phyloP scores from a whole-genome alignment of 768 basidiomycete species.

The Tulasnella sp. region DNA sequence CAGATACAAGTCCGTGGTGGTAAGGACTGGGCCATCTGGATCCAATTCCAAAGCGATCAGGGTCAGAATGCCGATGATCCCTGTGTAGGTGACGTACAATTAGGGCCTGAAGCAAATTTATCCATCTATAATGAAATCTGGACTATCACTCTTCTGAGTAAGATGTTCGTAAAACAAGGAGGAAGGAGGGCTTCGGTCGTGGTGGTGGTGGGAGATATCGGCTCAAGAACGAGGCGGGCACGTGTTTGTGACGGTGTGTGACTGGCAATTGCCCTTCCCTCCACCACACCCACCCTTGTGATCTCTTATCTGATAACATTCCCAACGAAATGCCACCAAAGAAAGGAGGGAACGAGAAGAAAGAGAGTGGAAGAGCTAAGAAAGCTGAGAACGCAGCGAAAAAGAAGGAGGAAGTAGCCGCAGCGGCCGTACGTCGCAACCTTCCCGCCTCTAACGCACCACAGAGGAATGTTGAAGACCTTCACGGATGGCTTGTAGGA shows the following conservation, averaged over 20 bases:
- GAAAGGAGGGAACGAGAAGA: constrained; percentile 81
- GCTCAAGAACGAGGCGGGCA: not conserved
- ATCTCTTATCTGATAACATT: not conserved
- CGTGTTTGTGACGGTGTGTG: not conserved
- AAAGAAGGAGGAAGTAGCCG: constrained; percentile 56
- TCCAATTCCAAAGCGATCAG: not conserved
- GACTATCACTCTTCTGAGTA: not conserved
- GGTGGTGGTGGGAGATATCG: constrained; percentile 10
- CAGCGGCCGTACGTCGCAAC: constrained; percentile 47
- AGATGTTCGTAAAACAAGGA: not conserved
- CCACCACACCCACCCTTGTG: not conserved
- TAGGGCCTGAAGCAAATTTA: constrained; percentile 15
- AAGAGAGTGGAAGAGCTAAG: constrained; percentile 80
- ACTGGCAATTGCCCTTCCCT: not conserved
- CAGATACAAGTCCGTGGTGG: constrained; percentile 74
- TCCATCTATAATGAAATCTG: not conserved
- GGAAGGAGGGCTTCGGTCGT: not conserved
- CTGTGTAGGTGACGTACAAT: not conserved
- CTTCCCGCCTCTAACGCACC: not conserved
- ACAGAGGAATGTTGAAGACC: not conserved
- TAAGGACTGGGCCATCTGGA: constrained; percentile 69
- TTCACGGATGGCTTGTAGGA: constrained; percentile 42
- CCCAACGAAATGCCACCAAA: constrained; percentile 59
- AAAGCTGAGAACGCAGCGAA: constrained; percentile 86
- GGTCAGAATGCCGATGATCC: not conserved